phyloP scores from a whole-genome alignment of 805 yeast species.

The Candida awuae region DNA sequence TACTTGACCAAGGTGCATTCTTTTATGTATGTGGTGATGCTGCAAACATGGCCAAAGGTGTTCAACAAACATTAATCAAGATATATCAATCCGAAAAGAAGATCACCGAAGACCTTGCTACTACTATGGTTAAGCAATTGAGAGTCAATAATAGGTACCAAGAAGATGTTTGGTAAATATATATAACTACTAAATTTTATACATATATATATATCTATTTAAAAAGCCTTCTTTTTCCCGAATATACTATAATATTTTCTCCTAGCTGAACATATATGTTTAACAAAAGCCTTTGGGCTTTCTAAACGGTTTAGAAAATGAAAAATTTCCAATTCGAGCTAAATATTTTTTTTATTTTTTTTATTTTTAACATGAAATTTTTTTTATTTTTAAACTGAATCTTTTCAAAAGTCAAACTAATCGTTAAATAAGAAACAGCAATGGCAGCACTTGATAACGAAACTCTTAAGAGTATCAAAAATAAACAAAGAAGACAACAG shows the following conservation, averaged over 20 bases:
- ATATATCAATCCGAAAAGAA: slow-evolving; percentile 58
- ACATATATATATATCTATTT: background rate
- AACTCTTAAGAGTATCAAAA: slow-evolving; percentile 44
- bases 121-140: slow-evolving; percentile 66
- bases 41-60: slow-evolving; percentile 90
- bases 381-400: too few relatives aligned
- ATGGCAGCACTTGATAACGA: slow-evolving; percentile 31
- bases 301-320: too few relatives aligned
- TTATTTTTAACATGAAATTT: too few relatives aligned
- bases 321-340: too few relatives aligned
- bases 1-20: slow-evolving; percentile 64
- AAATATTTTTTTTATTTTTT: too few relatives aligned
- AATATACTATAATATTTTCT: too few relatives aligned
- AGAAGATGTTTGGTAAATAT: slow-evolving; percentile 85
- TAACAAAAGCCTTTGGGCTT: too few relatives aligned
- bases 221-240: background rate
- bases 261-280: too few relatives aligned
- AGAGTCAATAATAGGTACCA: slow-evolving; percentile 84
- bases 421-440: too few relatives aligned
- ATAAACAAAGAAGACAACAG: slow-evolving; percentile 74
- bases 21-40: slow-evolving; percentile 98
- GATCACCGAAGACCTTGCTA: slow-evolving; percentile 60
- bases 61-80: slow-evolving; percentile 56
- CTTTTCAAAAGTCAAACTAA: too few relatives aligned
- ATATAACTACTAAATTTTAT: background rate